Evolutionary conservation across 345 rosid genomes (phyloP).

Genomic region (Citrus maxima): DNA sequence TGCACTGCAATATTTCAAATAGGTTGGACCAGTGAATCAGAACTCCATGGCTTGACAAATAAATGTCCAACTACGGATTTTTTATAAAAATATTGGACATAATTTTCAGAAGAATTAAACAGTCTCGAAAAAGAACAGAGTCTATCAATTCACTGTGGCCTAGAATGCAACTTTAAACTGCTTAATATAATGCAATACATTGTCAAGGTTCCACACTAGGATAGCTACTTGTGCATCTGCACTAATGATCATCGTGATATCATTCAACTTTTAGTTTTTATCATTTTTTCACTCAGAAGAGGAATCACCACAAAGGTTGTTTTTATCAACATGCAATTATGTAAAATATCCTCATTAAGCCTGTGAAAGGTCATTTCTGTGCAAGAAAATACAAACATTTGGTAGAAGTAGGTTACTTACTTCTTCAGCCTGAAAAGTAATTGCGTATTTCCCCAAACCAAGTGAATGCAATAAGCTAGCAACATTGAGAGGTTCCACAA

Average conservation of each 20-base stretch:
- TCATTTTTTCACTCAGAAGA: background rate
- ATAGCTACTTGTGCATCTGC: background rate
- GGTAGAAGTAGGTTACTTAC: slow-evolving; percentile 33
- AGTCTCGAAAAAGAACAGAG: background rate
- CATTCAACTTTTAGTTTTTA: background rate
- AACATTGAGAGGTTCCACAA: slow-evolving; percentile 32
- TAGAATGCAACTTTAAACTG: background rate
- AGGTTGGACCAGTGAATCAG: background rate
- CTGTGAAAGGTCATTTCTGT: background rate
- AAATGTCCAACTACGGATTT: background rate
- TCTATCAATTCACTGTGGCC: background rate
- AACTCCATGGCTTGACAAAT: background rate
- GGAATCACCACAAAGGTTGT: too few relatives aligned
- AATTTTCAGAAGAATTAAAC: background rate
- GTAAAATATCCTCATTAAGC: background rate
- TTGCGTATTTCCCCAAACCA: slow-evolving; percentile 47
- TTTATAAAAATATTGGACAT: background rate
- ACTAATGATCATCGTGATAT: background rate
- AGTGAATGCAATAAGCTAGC: slow-evolving; percentile 43
- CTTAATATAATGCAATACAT: background rate
- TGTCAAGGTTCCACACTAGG: background rate
- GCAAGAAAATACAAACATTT: background rate
- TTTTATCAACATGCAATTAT: background rate
- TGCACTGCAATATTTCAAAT: background rate
- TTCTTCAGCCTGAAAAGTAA: slow-evolving; percentile 50